These are phyloP conservation scores for Stentor coeruleus DNA, from an alignment of 73 alveolate genomes.

Conservation along the genomic window DNA sequence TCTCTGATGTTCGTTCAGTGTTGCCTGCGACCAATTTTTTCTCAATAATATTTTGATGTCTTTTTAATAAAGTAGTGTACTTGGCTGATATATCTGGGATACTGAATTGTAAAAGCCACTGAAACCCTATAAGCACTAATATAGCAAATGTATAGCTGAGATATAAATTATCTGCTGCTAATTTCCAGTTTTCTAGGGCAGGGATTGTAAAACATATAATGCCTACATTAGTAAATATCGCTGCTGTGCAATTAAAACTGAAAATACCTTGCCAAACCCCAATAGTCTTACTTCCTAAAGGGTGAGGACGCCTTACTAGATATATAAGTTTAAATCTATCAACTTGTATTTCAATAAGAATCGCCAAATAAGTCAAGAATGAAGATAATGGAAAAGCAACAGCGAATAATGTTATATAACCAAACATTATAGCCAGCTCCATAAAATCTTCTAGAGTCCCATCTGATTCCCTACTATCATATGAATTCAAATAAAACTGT, in stretches of 20 bases:
- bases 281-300: slow-evolving; percentile 46
- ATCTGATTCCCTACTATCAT: slow-evolving; percentile 43
- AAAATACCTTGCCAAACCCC: slow-evolving; percentile 47
- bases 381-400: slow-evolving; percentile 52
- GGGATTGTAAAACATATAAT: slow-evolving; percentile 27
- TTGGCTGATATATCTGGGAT: slow-evolving; percentile 18
- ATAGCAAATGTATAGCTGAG: neutral
- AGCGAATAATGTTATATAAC: slow-evolving; percentile 43
- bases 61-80: neutral
- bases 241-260: slow-evolving; percentile 32
- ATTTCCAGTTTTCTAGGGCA: neutral
- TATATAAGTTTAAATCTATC: slow-evolving; percentile 40
- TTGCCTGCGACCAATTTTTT: neutral
- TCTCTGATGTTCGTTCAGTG: neutral
- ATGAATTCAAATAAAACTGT: slow-evolving; percentile 31
- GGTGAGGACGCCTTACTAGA: slow-evolving; percentile 47
- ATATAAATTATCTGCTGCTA: neutral
- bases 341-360: slow-evolving; percentile 38
- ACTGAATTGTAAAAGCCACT: neutral
- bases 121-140: neutral
- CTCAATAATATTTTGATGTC: slow-evolving; percentile 18
- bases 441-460: slow-evolving; percentile 51
- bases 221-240: slow-evolving; percentile 54
- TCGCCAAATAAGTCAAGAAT: slow-evolving; percentile 32
- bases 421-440: slow-evolving; percentile 45